Evolutionary conservation across 83 land plant genomes (phyloP).

Genomic region (Larix sibirica): DNA sequence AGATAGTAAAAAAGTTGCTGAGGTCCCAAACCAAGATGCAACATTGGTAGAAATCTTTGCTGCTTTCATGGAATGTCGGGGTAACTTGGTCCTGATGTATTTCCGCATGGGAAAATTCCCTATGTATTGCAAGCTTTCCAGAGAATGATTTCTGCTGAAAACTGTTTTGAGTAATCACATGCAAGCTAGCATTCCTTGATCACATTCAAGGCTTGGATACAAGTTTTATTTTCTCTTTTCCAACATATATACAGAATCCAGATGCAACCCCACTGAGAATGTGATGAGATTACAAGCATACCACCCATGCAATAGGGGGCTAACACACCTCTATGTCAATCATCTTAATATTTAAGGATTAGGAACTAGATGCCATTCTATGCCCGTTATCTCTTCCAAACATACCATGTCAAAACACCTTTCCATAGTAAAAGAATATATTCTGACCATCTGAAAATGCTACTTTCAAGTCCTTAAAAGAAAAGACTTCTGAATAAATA

Average conservation of each 20-base stretch:
- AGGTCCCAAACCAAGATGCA: background rate
- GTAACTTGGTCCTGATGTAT: background rate
- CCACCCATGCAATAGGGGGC: no score
- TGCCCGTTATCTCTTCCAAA: background rate
- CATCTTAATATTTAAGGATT: background rate
- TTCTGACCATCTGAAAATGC: background rate
- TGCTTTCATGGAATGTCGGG: background rate
- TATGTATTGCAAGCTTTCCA: no score
- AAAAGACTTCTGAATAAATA: background rate
- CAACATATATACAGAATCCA: no score
- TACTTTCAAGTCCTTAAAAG: background rate
- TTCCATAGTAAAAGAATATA: background rate
- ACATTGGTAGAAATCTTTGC: conserved; percentile 14
- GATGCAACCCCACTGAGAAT: no score
- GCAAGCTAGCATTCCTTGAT: no score
- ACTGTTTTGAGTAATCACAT: no score
- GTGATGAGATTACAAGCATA: no score
- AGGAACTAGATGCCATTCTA: background rate
- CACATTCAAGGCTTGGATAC: no score
- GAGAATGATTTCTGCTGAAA: no score
- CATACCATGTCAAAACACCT: background rate
- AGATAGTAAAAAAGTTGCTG: background rate
- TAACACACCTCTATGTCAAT: background rate
- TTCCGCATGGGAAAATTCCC: no score
- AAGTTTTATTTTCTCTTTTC: no score